Base-by-base conservation (phyloP, 371 early-diverging fungal species). In the Catenaria anguillulae region DNA sequence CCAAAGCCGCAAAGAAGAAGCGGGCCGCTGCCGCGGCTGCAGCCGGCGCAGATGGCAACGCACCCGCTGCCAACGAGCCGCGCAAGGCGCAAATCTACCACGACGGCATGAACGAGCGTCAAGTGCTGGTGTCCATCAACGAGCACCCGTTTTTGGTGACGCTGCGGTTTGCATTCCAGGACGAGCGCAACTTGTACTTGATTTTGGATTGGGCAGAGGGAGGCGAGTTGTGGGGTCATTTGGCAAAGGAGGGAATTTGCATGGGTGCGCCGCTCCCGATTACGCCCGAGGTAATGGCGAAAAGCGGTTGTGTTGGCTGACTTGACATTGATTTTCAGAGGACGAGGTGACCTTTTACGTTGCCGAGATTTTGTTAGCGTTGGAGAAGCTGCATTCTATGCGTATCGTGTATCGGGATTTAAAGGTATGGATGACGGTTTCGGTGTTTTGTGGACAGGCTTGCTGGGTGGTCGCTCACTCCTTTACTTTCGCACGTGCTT, bases 351-450 rank as follows among this genome's bases (percentile, higher is more conserved):
- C 15, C 26, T 87, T 87, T 59, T 87, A 84, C 65, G 80, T 80
- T 4, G 77, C 76, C 63, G 86, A 87, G 66, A 77, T 87, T 1
- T 62, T 85, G 29, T 62, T 78, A 34, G 87, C 83, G 23, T 65
- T 87, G 33, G 79, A 82, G 56, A 78, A 78, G 61, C 74, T 87
- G 70, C 86, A 85, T 64, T 60, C 66, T 40, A 75, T 75, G 65
- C 76, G 75, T 54, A 78, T 85, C 60, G 67, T 87, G 0, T 85
- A 87, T 63, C 72, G 87, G 74, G 79, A 78, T 59, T 55, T 78
- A 63, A 78, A 78, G 61, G 67, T 50, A 29, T 24, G 5, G 19
- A n/a, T n/a, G n/a, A n/a, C n/a, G n/a, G n/a, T n/a, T n/a, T n/a
- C n/a, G n/a, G 2, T 17, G 21, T 19, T 43, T 23, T 23, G n/a